Percentiles rank a stretch among this genome's conserved stretches.
phyloP scores from a whole-genome alignment of 441 rosid species.

The Croton setiger region DNA sequence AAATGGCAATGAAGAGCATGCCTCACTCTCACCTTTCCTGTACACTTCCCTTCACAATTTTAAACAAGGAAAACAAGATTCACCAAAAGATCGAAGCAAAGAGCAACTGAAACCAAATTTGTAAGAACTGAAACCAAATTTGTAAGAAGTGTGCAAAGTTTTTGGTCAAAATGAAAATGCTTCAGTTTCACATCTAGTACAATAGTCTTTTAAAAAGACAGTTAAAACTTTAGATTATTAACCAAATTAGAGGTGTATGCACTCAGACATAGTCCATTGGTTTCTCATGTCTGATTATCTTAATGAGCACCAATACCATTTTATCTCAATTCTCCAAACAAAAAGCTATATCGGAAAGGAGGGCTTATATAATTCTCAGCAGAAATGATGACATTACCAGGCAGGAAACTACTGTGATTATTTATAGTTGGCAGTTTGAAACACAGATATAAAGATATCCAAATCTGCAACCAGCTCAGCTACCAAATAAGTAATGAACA shows the following conservation, averaged over 20 bases:
- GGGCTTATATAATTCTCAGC: not conserved
- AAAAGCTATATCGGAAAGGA: not conserved
- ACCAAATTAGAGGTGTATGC: not conserved
- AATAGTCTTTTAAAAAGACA: not conserved
- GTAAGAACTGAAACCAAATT: too few species aligned
- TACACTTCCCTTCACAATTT: not conserved
- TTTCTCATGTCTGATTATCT: not conserved
- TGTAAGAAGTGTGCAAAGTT: not conserved
- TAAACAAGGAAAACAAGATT: not conserved
- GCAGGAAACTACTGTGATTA: not conserved
- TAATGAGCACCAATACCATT: not conserved
- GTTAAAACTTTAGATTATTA: not conserved
- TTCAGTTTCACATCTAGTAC: not conserved
- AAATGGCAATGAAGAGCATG: not conserved
- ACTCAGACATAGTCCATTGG: too few species aligned
- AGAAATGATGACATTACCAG: not conserved
- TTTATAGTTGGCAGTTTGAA: not conserved
- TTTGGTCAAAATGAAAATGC: not conserved
- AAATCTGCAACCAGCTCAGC: conserved; percentile 3
- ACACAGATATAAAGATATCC: not conserved
- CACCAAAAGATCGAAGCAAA: not conserved
- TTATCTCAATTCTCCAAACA: not conserved
- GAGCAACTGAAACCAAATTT: not conserved
- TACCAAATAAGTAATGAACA: not conserved
- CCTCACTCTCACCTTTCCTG: conserved; percentile 3